Evolutionary conservation across 1,284 basidiomycete species (phyloP), one percentile per base, ranked within the genome.

Genomic region (Schizophyllum amplum): DNA sequence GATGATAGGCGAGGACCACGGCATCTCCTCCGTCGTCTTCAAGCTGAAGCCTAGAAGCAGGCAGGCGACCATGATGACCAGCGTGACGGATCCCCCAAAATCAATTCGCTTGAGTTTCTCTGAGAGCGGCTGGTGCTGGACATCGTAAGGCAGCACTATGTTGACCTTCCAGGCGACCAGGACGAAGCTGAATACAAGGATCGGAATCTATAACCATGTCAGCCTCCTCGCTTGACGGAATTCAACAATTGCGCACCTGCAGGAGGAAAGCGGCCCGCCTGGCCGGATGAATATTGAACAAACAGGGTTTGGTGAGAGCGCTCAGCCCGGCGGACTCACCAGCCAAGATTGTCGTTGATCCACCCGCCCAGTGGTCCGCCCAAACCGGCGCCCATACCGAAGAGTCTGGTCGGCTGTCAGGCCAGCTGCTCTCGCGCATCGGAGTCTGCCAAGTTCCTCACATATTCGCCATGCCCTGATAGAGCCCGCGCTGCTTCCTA

Each of bases 321-420:
- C 33, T 9, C 33, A 42, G 7, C 13, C 33, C 33, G 33, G 33
- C 33, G 17, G 33, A 54, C 86, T 61, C 65, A 90, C 92, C 92
- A 94, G 66, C 90, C 91, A 64, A 91, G 82, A 20, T 66, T 76
- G 69, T 94, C 92, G 65, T 89, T 87, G 63, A 93, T 78, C 82
- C 87, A 90, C 24, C 93, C 92, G 47, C 92, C 93, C 6, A 95
- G 63, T n/a, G 93, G 92, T 21, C 91, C 93, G 51, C 93, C 93
- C n/a, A 94, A 74, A 47, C 87, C 90, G 52, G 87, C 82, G 61
- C 88, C 89, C 59, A 90, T 70, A 54, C 89, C 90, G 66, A 81
- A 90, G 59, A 90, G 70, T 67, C 88, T 90, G 66, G 53, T 51
- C 42, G n/a, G n/a, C 42, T 46, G 15, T 53, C 53, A 59, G 55